Percentiles rank a stretch among this genome's conserved stretches.
Evolutionary conservation across 106 monocot species (phyloP).

Genomic region (Agapanthus africanus): DNA sequence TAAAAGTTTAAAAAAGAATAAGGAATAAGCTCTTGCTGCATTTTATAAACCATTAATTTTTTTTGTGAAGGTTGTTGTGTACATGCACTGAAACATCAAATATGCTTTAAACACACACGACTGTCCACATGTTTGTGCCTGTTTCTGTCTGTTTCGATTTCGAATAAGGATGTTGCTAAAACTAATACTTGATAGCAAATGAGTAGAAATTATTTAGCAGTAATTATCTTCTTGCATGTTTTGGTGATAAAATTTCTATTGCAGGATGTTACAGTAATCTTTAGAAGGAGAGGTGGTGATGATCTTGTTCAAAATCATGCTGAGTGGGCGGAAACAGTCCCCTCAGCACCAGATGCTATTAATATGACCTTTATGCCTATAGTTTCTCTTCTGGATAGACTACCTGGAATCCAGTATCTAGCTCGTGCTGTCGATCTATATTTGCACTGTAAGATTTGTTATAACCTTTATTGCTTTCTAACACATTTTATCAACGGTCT

Average conservation of each 20-base stretch:
- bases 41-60: neutral
- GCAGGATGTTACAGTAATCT: slow-evolving; percentile 92
- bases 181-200: neutral
- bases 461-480: neutral
- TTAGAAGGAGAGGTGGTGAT: slow-evolving; percentile 88
- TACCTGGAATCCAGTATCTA: slow-evolving; percentile 55
- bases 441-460: slow-evolving; percentile 64
- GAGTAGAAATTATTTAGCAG: neutral
- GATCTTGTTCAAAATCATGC: slow-evolving; percentile 87
- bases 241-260: slow-evolving; percentile 17
- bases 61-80: neutral
- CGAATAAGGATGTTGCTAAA: neutral
- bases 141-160: neutral
- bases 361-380: slow-evolving; percentile 91
- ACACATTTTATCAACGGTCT: neutral
- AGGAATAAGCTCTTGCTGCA: neutral
- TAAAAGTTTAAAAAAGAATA: neutral
- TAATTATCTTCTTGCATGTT: neutral
- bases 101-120: no score
- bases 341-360: slow-evolving; percentile 81
- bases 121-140: neutral
- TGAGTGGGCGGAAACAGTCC: slow-evolving; percentile 66
- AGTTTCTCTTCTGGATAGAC: slow-evolving; percentile 59
- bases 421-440: slow-evolving; percentile 81
- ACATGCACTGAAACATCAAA: neutral